phyloP scores from a whole-genome alignment of 2,329 filamentous ascomycete genomes.

The Xylaria sp. region DNA sequence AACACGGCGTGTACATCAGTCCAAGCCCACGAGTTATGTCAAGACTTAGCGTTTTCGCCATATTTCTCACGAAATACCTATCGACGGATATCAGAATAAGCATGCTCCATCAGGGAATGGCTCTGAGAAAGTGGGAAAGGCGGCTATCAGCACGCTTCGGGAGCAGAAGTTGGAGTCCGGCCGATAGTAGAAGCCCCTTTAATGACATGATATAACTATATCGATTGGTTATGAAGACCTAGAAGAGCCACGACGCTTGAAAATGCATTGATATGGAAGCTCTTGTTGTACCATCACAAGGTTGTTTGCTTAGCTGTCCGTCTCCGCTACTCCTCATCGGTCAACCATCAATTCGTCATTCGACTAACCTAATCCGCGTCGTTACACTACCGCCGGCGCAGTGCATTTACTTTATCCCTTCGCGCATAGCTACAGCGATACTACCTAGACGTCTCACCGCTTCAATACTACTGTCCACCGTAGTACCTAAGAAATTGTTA shows the following conservation, averaged over 20 bases:
- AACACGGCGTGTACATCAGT: too few species aligned
- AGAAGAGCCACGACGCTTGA: neutral
- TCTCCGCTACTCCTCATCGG: neutral
- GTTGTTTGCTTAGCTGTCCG: neutral
- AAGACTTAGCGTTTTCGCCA: neutral
- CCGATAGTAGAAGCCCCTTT: neutral
- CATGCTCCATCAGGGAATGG: neutral
- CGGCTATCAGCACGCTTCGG: too few species aligned
- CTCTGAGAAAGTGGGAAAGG: too few species aligned
- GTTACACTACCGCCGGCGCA: neutral
- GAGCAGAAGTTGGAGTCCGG: neutral
- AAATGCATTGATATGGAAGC: neutral
- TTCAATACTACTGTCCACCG: neutral
- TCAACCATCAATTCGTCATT: neutral
- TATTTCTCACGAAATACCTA: neutral
- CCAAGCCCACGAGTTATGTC: neutral
- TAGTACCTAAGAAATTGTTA: neutral
- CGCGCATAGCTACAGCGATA: neutral
- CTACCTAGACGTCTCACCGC: neutral
- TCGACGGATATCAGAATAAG: neutral
- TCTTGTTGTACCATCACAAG: neutral
- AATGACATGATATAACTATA: neutral
- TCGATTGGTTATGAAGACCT: neutral
- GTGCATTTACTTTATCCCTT: neutral
- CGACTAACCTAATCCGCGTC: neutral